phyloP scores from a whole-genome alignment of 768 basidiomycete genomes.

The Auricularia sp. region DNA sequence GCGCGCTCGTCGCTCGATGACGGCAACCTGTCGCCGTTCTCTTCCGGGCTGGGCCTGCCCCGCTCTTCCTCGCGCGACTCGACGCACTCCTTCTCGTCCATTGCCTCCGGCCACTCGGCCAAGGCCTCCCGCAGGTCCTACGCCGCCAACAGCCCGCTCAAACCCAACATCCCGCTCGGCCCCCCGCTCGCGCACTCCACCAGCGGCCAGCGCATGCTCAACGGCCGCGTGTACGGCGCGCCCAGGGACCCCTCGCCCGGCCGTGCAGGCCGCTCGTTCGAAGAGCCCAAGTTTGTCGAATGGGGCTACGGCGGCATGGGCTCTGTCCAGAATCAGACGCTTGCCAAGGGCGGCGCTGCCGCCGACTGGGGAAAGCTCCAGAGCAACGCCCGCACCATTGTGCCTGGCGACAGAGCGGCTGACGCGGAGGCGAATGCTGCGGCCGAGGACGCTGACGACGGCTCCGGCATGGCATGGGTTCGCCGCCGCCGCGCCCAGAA shows the following conservation, averaged over 20 bases:
- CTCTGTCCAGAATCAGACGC: constrained; percentile 24
- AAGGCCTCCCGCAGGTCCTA: background rate
- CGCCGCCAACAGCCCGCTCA: background rate
- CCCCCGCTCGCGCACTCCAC: constrained; percentile 13
- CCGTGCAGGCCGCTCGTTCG: constrained; percentile 20
- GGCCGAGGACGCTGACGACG: constrained; percentile 60
- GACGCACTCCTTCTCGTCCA: background rate
- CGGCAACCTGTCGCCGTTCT: constrained; percentile 22
- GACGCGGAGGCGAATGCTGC: constrained; percentile 8
- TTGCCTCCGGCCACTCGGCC: background rate
- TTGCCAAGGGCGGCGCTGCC: constrained; percentile 23
- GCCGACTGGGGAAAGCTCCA: constrained; percentile 29
- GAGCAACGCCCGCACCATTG: constrained; percentile 16
- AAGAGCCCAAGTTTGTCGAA: constrained; percentile 81
- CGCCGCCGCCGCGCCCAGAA: constrained; percentile 46
- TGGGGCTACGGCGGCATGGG: constrained; percentile 91
- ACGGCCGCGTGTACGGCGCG: constrained; percentile 73
- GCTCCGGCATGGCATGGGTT: constrained; percentile 83
- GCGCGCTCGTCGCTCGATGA: constrained; percentile 27
- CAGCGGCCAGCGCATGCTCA: constrained; percentile 59
- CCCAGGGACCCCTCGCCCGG: constrained; percentile 7
- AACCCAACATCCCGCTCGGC: constrained; percentile 5
- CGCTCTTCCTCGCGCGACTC: background rate
- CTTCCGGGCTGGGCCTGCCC: constrained; percentile 10
- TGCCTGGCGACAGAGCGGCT: too few species aligned